Base-by-base conservation (phyloP, 2,329 filamentous ascomycete species). In the Aureobasidium sp. region DNA sequence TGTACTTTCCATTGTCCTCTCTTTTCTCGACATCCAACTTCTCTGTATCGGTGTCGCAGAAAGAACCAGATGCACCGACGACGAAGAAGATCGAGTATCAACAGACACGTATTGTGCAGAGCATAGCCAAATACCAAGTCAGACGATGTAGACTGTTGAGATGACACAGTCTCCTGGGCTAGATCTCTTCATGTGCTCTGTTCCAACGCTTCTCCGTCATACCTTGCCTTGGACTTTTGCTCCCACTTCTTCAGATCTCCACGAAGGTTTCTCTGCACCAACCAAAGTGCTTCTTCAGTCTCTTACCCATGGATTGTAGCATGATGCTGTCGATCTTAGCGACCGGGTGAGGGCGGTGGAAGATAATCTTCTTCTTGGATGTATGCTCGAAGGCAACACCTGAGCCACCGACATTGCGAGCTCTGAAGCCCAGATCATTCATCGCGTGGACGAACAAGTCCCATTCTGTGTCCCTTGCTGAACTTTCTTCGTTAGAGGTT, bases 291-390 rank as follows among this genome's bases (percentile, higher is more conserved):
- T 47, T 44, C 8, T 16, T 36, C n/a, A 45, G 8, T 36, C 53
- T 45, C 41, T 57, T 57, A 3, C 53, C 53, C 41, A 57, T 45
- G 4, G 53, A 45, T 5, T 57, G 53, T 29, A 64, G 27, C 60
- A 63, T 58, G 36, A 64, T 45, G n/a, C 60, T 45, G 16, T 61
- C 48, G 6, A 65, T 53, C 13, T 25, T 62, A 6, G 61, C 21
- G 5, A 61, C 61, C 6, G 62, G 61, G 58, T 65, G 62, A 16
- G 62, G 64, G 8, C 41, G 37, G 30, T 65, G 64, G n/a, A 62
- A 21, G 27, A 47, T 50, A 16, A 62, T 49, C 7, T 49, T 60
- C 5, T 41, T 36, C 3, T 21, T 41, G n/a, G 25, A 30, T 0
- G 50, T 1, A 8, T 54, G 27, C 7, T 54, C 50, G 16, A 54